Percentiles rank a stretch among this genome's conserved stretches.
These are phyloP conservation scores for Colletotrichum lupini DNA, from an alignment of 2,329 filamentous ascomycete species.

Conservation along the genomic window DNA sequence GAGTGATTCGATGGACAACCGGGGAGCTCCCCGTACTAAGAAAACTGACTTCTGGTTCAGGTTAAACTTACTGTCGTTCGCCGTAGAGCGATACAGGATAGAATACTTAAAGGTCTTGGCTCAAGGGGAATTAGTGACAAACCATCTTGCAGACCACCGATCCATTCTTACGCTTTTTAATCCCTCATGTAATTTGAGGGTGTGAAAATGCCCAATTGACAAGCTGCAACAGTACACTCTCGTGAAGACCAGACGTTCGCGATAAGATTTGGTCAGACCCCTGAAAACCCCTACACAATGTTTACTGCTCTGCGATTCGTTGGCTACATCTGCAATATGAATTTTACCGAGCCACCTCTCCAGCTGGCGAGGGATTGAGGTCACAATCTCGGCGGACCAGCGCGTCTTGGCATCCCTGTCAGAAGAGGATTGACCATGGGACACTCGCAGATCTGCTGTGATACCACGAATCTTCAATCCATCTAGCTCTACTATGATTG, in stretches of 20 bases:
- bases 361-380: neutral
- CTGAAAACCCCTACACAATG: neutral
- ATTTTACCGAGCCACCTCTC: neutral
- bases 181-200: no score
- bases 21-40: neutral
- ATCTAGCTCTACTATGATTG: neutral
- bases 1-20: neutral
- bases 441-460: neutral
- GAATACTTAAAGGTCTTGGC: neutral
- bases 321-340: neutral
- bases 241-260: neutral
- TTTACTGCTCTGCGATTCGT: neutral
- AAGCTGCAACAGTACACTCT: neutral
- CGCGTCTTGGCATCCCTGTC: neutral
- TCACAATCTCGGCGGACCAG: neutral
- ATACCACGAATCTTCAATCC: neutral
- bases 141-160: neutral
- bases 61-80: neutral
- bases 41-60: neutral
- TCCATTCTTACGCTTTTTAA: no score
- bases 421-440: neutral
- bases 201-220: neutral
- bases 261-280: neutral
- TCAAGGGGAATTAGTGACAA: neutral
- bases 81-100: neutral